Evolutionary conservation across 306 rosid species (phyloP), one percentile per base, ranked within the genome.

Genomic region (Quercus dentata): DNA sequence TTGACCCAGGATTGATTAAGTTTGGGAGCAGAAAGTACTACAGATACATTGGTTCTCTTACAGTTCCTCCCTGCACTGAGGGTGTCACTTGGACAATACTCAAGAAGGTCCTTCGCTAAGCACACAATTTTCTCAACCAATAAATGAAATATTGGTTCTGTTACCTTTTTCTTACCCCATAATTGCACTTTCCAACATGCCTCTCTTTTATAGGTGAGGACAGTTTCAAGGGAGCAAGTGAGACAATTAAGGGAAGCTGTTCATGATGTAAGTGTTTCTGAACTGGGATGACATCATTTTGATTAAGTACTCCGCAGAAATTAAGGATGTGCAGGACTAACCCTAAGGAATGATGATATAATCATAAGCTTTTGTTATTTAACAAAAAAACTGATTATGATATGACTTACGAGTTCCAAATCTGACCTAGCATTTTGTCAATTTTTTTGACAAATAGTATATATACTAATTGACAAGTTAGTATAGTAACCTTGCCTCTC

Each of bases 1-100:
- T 90, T 5, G 84, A 90, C 73, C 90, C 96, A 1, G 82, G 82
- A 68, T 64, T 78, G 1, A 88, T 94, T 28, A 85, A 77, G 59
- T 88, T 92, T 77, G 93, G 90, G 15, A 73, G 83, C 83, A 72
- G 87, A 75, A 88, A 85, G 65, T 94, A 94, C 69, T 92, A 86
- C 82, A 88, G 97, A 90, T 94, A 94, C 71, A 28, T 86, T 65
- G 98, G 97, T 27, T 94, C 97, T 63, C 88, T 91, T 55, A 91
- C 97, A 31, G 83, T 81, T 59, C 97, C 98, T 76, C 94, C 98
- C 2, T 92, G 98, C 68, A 83, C 87, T 20, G 92, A 92, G 83
- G 96, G 94, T n/a, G 91, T 94, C 44, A 38, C 51, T 82, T 94
- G 98, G 98, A 90, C 96, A 6, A 8, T 94, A 25, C 15, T 77